phyloP scores from a whole-genome alignment of 352 stramenopile genomes.

The Blastocystis sp. region DNA sequence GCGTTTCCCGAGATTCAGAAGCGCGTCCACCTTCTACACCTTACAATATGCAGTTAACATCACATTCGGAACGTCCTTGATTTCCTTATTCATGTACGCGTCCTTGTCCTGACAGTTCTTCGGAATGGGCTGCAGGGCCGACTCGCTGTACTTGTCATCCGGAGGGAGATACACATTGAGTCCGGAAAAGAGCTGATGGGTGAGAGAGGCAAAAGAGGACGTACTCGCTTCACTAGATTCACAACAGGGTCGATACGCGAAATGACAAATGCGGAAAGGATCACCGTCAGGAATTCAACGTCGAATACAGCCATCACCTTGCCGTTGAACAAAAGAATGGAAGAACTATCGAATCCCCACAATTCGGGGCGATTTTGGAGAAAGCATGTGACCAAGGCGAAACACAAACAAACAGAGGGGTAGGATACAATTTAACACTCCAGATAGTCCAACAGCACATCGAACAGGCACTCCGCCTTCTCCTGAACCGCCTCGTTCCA shows the following conservation, averaged over 20 bases:
- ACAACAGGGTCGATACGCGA: slow-evolving; percentile 50
- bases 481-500: slow-evolving; percentile 43
- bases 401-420: slow-evolving; percentile 22
- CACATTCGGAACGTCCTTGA: slow-evolving; percentile 44
- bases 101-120: slow-evolving; percentile 66
- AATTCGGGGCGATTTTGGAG: neutral
- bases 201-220: neutral
- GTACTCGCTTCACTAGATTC: slow-evolving; percentile 16
- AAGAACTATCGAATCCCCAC: neutral
- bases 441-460: slow-evolving; percentile 53
- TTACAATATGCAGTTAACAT: neutral
- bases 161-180: slow-evolving; percentile 40
- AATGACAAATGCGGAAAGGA: slow-evolving; percentile 52
- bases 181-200: slow-evolving; percentile 7
- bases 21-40: slow-evolving; percentile 53
- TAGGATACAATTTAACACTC: slow-evolving; percentile 38
- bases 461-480: slow-evolving; percentile 40
- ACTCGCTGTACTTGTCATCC: neutral
- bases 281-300: slow-evolving; percentile 61
- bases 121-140: slow-evolving; percentile 16
- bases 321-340: neutral
- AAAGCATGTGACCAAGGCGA: neutral
- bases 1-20: slow-evolving; percentile 46
- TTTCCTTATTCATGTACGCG: slow-evolving; percentile 33
- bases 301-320: slow-evolving; percentile 48